Conservation (phyloP, 768 basidiomycete genomes). For the Coprinellus micaceus region DNA sequence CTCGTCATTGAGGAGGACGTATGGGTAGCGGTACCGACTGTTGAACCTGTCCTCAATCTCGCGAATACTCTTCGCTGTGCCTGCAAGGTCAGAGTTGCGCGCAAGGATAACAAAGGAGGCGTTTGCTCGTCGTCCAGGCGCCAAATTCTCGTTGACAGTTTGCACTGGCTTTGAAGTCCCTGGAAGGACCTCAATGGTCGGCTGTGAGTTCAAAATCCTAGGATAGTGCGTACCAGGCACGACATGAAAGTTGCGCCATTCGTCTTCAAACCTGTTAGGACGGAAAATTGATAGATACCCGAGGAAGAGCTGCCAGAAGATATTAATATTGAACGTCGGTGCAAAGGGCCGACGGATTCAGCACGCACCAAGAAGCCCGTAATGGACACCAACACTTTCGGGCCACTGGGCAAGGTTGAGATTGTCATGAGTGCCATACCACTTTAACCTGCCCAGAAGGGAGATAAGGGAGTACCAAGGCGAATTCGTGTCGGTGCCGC, state of each 20-base stretch:
- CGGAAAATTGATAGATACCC: background rate
- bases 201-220: background rate
- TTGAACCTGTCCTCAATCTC: slow-evolving; percentile 85
- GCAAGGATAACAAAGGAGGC: slow-evolving; percentile 50
- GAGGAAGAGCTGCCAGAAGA: background rate
- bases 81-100: slow-evolving; percentile 60
- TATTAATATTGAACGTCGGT: background rate
- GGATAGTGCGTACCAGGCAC: background rate
- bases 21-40: slow-evolving; percentile 72
- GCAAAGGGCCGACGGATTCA: background rate
- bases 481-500: background rate
- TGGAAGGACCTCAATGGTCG: background rate
- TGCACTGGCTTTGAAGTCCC: background rate
- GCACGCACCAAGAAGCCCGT: background rate
- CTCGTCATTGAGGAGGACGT: slow-evolving; percentile 85
- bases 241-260: background rate
- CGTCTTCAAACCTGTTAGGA: slow-evolving; percentile 1
- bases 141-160: background rate
- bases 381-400: background rate
- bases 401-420: background rate
- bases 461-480: background rate
- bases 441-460: background rate
- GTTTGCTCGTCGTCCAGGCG: slow-evolving; percentile 22
- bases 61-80: slow-evolving; percentile 60
- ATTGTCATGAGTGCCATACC: background rate